Percentiles rank a stretch among this genome's conserved stretches.
phyloP scores from a whole-genome alignment of 306 rosid genomes.

The Medicago ruthenica region DNA sequence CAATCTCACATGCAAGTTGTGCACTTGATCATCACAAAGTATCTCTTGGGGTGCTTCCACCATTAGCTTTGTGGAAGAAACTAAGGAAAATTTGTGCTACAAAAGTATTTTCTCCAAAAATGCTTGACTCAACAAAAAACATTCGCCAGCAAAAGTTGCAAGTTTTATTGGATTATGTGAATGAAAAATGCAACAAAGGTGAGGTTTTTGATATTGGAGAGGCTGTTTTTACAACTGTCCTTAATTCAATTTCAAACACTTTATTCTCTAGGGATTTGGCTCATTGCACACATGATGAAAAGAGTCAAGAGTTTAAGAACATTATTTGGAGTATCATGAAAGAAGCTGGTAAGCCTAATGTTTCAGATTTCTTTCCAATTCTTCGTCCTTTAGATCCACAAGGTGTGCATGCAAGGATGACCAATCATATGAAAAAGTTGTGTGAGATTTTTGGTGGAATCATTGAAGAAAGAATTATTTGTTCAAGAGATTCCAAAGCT shows the following conservation, averaged over 20 bases:
- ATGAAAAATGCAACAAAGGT: neutral
- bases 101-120: conserved; percentile 24
- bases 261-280: conserved; percentile 32
- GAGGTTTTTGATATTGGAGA: conserved; percentile 37
- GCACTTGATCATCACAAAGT: neutral
- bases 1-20: neutral
- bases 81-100: conserved; percentile 34
- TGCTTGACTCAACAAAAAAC: conserved; percentile 28
- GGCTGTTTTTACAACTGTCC: neutral
- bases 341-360: conserved; percentile 35
- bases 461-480: conserved; percentile 32
- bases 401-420: neutral
- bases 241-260: conserved; percentile 32
- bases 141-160: conserved; percentile 18
- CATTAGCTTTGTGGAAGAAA: conserved; percentile 19
- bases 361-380: conserved; percentile 36
- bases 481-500: conserved; percentile 1
- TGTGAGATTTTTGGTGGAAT: conserved; percentile 14
- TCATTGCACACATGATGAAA: neutral
- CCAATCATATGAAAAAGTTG: neutral
- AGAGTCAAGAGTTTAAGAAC: conserved; percentile 24
- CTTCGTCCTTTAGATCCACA: conserved; percentile 32
- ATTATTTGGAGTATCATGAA: neutral
- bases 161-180: conserved; percentile 16
- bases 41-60: neutral